A percentile compares a stretch with the other conserved stretches of the same genome.
phyloP scores from a whole-genome alignment of 805 yeast species.

The Alloascoidea africana region DNA sequence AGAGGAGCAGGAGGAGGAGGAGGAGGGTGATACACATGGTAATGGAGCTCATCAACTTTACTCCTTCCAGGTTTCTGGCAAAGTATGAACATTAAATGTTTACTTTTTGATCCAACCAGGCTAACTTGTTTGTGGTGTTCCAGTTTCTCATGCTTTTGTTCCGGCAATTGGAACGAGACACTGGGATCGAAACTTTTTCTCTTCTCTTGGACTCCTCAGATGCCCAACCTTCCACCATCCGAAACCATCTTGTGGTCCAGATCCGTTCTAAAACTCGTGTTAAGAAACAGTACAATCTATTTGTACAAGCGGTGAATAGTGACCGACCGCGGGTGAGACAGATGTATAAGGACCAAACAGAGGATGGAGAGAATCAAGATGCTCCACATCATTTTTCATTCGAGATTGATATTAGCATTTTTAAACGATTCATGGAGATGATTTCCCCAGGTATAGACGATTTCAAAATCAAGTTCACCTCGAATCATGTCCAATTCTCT shows the following conservation, averaged over 20 bases:
- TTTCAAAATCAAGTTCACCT: neutral
- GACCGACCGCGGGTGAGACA: neutral
- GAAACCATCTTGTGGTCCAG: neutral
- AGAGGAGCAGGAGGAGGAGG: too few species aligned
- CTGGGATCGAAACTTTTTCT: neutral
- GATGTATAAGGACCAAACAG: neutral
- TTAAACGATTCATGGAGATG: neutral
- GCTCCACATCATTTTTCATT: neutral
- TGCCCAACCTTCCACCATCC: neutral
- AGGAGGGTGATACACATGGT: too few species aligned
- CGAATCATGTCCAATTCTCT: neutral
- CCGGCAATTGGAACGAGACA: neutral
- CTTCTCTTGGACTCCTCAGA: neutral
- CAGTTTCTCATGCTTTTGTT: neutral
- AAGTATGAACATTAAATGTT: neutral
- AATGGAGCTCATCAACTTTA: neutral
- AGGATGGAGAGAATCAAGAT: neutral
- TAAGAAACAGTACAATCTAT: conserved; percentile 1
- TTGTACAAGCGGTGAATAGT: neutral
- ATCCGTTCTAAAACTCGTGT: neutral
- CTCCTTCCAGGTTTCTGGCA: neutral
- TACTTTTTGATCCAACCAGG: neutral
- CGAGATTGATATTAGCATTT: neutral
- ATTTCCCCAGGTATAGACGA: neutral
- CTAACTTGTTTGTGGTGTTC: too few species aligned